Percentiles rank a stretch among this genome's conserved stretches.
Evolutionary conservation across 768 basidiomycete genomes (phyloP).

Genomic region (Auriscalpium vulgare): DNA sequence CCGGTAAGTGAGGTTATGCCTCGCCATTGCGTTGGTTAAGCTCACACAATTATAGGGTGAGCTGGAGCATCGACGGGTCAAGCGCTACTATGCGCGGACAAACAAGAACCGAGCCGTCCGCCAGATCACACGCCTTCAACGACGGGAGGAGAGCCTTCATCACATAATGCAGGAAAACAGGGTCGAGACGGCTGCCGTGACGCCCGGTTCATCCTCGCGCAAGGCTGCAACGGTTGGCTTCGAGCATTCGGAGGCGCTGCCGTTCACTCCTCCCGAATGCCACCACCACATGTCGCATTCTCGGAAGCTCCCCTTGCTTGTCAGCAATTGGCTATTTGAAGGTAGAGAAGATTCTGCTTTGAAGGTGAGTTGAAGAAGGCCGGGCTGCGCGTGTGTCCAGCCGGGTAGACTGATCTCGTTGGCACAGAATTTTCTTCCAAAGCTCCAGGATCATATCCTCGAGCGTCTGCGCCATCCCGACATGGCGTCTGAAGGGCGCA

Average conservation of each 20-base stretch:
- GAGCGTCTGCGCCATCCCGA: too few species aligned
- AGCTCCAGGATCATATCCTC: too few species aligned
- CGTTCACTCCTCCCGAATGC: background rate
- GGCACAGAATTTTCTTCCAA: constrained; percentile 12
- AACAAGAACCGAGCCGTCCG: constrained; percentile 16
- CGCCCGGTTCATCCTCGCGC: background rate
- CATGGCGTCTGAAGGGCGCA: too few species aligned
- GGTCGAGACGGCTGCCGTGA: background rate
- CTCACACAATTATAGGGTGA: constrained; percentile 22
- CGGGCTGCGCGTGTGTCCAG: too few species aligned
- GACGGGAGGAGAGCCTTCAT: constrained; percentile 2
- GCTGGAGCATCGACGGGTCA: constrained; percentile 22
- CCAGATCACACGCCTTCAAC: constrained; percentile 21
- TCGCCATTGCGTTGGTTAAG: background rate
- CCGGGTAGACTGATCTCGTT: background rate
- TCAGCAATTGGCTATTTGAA: background rate
- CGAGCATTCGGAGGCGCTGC: background rate
- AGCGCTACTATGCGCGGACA: too few species aligned
- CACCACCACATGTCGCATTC: background rate
- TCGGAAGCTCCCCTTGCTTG: too few species aligned
- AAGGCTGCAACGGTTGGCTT: background rate
- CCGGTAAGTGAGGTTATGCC: constrained; percentile 16
- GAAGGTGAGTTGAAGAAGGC: background rate
- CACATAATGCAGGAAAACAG: background rate
- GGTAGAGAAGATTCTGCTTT: background rate